Evolutionary conservation across 1,284 basidiomycete genomes (phyloP).

Genomic region (Papiliotrema terrestris): DNA sequence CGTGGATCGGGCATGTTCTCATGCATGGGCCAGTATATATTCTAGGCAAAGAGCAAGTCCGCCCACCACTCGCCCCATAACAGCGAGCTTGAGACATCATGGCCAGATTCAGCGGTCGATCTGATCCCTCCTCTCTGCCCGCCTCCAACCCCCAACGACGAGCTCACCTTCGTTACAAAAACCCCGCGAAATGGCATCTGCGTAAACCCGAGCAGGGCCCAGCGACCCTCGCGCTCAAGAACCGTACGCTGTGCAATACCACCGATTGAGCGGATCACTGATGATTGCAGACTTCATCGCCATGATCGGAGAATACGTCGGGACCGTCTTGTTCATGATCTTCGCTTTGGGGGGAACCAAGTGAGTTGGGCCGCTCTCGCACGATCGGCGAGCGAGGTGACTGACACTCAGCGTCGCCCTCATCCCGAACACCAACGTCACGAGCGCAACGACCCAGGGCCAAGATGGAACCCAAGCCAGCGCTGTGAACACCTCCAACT

Average conservation of each 20-base stretch:
- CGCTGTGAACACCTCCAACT: constrained; percentile 39
- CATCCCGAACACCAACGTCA: constrained; percentile 40
- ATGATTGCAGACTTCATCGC: constrained; percentile 44
- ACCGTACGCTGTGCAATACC: constrained; percentile 21
- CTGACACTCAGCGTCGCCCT: constrained; percentile 37
- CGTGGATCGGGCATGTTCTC: no score
- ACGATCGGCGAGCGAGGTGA: neutral
- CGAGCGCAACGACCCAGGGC: constrained; percentile 28
- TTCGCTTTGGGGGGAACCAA: constrained; percentile 48
- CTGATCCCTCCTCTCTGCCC: neutral
- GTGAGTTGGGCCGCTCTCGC: constrained; percentile 19
- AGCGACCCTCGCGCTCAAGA: constrained; percentile 31
- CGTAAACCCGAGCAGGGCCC: constrained; percentile 22
- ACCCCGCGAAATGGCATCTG: constrained; percentile 22
- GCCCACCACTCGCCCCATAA: no score
- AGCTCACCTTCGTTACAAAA: constrained; percentile 6
- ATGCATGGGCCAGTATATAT: no score
- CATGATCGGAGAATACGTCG: constrained; percentile 52
- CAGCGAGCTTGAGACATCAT: neutral
- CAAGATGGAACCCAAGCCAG: constrained; percentile 28
- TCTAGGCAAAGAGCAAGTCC: no score
- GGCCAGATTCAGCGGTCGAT: neutral
- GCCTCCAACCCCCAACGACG: neutral
- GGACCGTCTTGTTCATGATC: constrained; percentile 51
- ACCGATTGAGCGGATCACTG: neutral